Evolutionary conservation across 1,284 basidiomycete species (phyloP).

Genomic region (Cryptococcus sp.): DNA sequence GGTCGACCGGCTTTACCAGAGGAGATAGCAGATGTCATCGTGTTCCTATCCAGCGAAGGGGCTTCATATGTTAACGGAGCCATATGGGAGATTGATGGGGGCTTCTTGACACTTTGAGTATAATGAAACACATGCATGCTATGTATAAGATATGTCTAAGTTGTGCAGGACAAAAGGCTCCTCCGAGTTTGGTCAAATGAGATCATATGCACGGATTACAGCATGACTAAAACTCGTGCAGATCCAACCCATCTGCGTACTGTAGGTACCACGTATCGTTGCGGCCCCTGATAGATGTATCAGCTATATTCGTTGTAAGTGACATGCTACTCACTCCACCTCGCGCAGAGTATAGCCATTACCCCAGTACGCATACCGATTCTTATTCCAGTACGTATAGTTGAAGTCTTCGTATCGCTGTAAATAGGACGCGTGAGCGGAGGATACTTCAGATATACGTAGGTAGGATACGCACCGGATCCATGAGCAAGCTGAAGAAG

Average conservation of each 20-base stretch:
- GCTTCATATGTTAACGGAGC: slow-evolving; percentile 22
- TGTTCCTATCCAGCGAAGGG: slow-evolving; percentile 17
- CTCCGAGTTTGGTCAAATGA: neutral
- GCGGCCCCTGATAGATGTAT: slow-evolving; percentile 1
- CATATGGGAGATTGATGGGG: slow-evolving; percentile 15
- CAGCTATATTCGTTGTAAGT: neutral
- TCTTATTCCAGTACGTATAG: slow-evolving; percentile 14
- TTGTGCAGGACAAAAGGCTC: neutral
- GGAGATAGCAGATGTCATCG: slow-evolving; percentile 24
- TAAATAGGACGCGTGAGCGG: neutral
- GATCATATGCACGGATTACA: neutral
- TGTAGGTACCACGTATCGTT: slow-evolving; percentile 14
- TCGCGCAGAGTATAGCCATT: slow-evolving; percentile 11
- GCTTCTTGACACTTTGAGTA: slow-evolving; percentile 3
- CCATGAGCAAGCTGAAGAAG: slow-evolving; percentile 13
- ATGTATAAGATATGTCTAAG: neutral
- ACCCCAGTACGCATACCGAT: slow-evolving; percentile 11
- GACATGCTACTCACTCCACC: slow-evolving; percentile 6
- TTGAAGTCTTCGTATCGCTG: slow-evolving; percentile 14
- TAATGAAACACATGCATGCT: neutral
- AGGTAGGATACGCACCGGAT: slow-evolving; percentile 5
- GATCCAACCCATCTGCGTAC: slow-evolving; percentile 6
- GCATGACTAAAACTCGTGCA: slow-evolving; percentile 3
- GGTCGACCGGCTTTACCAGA: slow-evolving; percentile 15
- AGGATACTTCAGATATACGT: neutral